Evolutionary conservation across 495 filamentous ascomycete genomes (phyloP), one percentile per base, ranked within the genome.

Genomic region (Halenospora varia): DNA sequence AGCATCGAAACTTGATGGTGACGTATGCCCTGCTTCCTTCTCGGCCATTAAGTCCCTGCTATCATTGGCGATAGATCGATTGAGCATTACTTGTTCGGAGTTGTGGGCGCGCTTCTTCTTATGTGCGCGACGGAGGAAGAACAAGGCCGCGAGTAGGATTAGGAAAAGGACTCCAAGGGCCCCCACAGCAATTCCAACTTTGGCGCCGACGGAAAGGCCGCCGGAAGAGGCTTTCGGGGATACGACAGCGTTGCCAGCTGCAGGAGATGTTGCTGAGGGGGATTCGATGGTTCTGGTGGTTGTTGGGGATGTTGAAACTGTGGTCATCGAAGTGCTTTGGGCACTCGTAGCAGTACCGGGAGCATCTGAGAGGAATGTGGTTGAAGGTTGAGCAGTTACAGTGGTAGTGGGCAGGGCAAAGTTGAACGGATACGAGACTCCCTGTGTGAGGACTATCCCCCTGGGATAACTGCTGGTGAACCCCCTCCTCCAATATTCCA

Each of bases 111-210:
- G 19, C n/a, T 56, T 53, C 11, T 58, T 60, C 13, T 4, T 35
- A 35, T 35, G 29, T 4, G 29, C 29, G 20, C 57, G 41, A 39
- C 60, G 63, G 46, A 62, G 63, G 57, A 53, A 59, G 50, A 59
- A 53, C 54, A 60, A 50, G 9, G 53, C 46, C 0, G 22, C 18
- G 2, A 61, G 24, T 3, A 57, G 53, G 29, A 63, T 23, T 39
- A 55, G 24, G 22, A 50, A 42, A 18, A 62, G 17, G 20, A 65
- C 8, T 1, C 49, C 42, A 3, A 60, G 25, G 25, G 47, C 41
- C 15, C 59, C 63, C 10, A 65, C 45, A 4, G 59, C 63, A 35
- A 60, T 59, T 10, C 60, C 63, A 2, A 63, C 55, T 48, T 55
- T 60, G 22, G 57, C 60, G 9, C 63, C 63, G 2, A 29, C 26